Evolutionary conservation across 495 filamentous ascomycete genomes (phyloP).

Genomic region (Annulohypoxylon nitens): DNA sequence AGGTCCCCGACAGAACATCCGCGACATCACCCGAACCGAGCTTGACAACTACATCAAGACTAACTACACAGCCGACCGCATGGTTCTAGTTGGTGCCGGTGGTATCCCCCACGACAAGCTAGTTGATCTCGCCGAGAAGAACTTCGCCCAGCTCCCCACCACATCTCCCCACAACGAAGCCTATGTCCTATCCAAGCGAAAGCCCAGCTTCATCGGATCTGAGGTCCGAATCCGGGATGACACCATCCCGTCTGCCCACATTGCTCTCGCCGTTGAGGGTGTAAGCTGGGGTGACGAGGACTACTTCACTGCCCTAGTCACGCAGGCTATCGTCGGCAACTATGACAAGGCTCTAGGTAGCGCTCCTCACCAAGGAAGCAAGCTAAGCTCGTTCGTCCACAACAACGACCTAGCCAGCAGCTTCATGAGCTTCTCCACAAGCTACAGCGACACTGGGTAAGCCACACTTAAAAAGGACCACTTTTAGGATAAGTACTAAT

Average conservation of each 20-base stretch:
- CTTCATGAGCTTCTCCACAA: slow-evolving; percentile 99
- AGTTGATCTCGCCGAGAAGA: slow-evolving; percentile 94
- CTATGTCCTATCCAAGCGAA: slow-evolving; percentile 81
- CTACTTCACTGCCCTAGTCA: slow-evolving; percentile 97
- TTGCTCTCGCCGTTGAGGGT: slow-evolving; percentile 98
- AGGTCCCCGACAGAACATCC: slow-evolving; percentile 97
- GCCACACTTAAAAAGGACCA: slow-evolving; percentile 34
- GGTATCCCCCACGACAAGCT: slow-evolving; percentile 94
- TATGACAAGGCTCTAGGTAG: slow-evolving; percentile 99
- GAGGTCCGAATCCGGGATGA: slow-evolving; percentile 96
- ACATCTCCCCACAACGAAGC: slow-evolving; percentile 77
- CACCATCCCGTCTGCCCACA: slow-evolving; percentile 94
- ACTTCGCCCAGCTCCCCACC: slow-evolving; percentile 83
- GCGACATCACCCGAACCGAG: slow-evolving; percentile 91
- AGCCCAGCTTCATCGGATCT: slow-evolving; percentile 94
- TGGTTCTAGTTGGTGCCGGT: slow-evolving; percentile 97
- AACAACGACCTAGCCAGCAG: slow-evolving; percentile 95
- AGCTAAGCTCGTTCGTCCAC: slow-evolving; percentile 92
- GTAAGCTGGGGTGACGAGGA: slow-evolving; percentile 99
- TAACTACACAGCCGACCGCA: slow-evolving; percentile 99
- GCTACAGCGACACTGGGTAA: slow-evolving; percentile 99
- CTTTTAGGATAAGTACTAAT: slow-evolving; percentile 15
- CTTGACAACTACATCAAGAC: slow-evolving; percentile 95
- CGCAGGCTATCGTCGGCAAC: slow-evolving; percentile 99
- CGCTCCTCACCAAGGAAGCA: slow-evolving; percentile 95